Evolutionary conservation across 2,329 filamentous ascomycete species (phyloP).

Genomic region (Beauveria medogensis): DNA sequence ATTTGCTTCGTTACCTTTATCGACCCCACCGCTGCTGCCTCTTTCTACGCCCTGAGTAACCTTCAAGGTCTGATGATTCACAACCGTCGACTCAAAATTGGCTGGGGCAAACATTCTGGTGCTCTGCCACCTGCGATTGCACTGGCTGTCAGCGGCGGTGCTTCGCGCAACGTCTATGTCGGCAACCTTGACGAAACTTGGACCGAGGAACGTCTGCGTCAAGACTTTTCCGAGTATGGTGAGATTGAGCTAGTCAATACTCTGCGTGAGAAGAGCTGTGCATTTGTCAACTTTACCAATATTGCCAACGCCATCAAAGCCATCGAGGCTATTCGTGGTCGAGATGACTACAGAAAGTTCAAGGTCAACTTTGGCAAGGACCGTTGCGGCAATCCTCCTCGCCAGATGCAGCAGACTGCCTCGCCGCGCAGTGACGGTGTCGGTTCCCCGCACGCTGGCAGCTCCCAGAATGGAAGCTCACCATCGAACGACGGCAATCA

Average conservation of each 20-base stretch:
- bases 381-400: constrained; percentile 89
- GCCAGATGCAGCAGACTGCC: constrained; percentile 65
- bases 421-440: constrained; percentile 58
- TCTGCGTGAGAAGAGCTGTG: constrained; percentile 95
- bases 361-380: constrained; percentile 99
- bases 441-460: constrained; percentile 49
- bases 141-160: constrained; percentile 88
- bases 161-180: constrained; percentile 97
- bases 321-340: constrained; percentile 88
- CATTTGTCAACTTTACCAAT: constrained; percentile 99
- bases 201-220: constrained; percentile 89
- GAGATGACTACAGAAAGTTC: constrained; percentile 96
- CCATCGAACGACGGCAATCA: constrained; percentile 48
- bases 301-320: constrained; percentile 99
- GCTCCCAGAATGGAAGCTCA: constrained; percentile 51
- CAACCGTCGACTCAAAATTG: constrained; percentile 94
- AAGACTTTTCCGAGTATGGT: constrained; percentile 95
- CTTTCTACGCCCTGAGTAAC: constrained; percentile 96
- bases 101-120: constrained; percentile 98
- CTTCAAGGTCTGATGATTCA: constrained; percentile 98
- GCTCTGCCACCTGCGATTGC: constrained; percentile 93
- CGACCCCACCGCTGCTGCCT: constrained; percentile 92
- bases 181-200: constrained; percentile 96
- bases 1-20: constrained; percentile 99
- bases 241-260: constrained; percentile 98